Base-by-base conservation (phyloP, 2,329 filamentous ascomycete species). In the Stachybotrys chlorohalonatus region DNA sequence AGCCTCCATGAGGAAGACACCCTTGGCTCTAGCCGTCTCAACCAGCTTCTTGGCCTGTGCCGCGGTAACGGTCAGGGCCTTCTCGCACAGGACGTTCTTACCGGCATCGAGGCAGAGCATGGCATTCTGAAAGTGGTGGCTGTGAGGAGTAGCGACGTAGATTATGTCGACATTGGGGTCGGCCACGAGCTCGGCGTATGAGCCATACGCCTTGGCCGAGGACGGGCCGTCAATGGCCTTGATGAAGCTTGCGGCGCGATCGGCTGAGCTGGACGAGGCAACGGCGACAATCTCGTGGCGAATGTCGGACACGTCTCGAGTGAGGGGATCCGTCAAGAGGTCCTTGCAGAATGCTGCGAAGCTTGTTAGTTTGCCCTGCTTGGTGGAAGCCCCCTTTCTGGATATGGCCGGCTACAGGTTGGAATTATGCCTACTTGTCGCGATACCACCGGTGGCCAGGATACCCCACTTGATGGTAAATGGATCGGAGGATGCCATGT, bases 71-170 rank as follows among this genome's bases (percentile, higher is more conserved):
- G 90, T 95, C 63, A 96, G 86, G 0, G 91, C 83, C 77, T 96
- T 96, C 72, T 96, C 91, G 70, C 90, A 95, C 39, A 96, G 81
- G 32, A 96, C 90, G 64, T 93, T 81, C 78, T 95, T 96, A 64
- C 89, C 88, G 7, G 87, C 88, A 60, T 89, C 81, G 46, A 96
- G 78, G 48, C 85, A 87, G n/a, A 95, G 80, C 82, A 91, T 89
- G 59, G 84, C 82, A 72, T 96, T 93, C 70, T 95, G 90, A 75
- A 92, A 95, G 75, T 96, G 91, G 70, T 95, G 91, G 63, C 88
- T 92, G 74, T 95, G 91, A 15, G 91, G 91, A 5, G 91, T 95
- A 30, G 90, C 90, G 54, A 96, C 83, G 70, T 95, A 96, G 72
- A 96, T 73, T 62, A 95, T 89, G 69, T 95, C 89, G 60, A 95